These are phyloP conservation scores for Fusarium austroafricanum DNA, from an alignment of 2,329 filamentous ascomycete species.

Conservation along the genomic window DNA sequence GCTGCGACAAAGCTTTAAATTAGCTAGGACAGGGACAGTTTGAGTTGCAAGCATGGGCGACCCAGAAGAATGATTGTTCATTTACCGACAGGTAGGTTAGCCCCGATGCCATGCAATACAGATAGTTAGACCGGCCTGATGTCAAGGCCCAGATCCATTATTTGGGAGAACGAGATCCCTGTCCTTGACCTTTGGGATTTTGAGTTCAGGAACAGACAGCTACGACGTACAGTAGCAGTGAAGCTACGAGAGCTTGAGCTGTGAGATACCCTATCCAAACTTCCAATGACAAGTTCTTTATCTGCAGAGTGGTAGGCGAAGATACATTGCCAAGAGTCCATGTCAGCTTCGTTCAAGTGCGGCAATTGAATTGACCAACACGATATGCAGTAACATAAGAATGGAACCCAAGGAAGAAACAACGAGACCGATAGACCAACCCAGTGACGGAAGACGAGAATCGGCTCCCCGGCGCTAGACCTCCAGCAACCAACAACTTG, in stretches of 20 bases:
- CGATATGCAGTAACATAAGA: neutral
- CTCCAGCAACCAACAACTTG: constrained; percentile 21
- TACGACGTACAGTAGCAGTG: neutral
- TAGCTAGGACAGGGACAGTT: neutral
- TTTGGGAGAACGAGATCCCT: constrained; percentile 12
- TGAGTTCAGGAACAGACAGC: constrained; percentile 21
- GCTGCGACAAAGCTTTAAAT: constrained; percentile 1
- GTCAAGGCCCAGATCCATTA: constrained; percentile 25
- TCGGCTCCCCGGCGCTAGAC: constrained; percentile 38
- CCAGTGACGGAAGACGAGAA: constrained; percentile 25
- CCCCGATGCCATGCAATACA: constrained; percentile 35
- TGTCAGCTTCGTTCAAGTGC: constrained; percentile 3
- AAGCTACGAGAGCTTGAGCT: neutral
- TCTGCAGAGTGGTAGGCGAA: constrained; percentile 12
- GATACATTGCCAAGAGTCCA: constrained; percentile 5
- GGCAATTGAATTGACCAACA: constrained; percentile 14
- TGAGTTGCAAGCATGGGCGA: constrained; percentile 1
- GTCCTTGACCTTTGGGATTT: constrained; percentile 16
- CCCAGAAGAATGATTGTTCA: constrained; percentile 27
- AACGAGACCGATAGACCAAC: constrained; percentile 18
- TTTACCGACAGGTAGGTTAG: constrained; percentile 40
- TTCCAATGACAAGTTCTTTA: constrained; percentile 11
- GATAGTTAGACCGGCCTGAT: constrained; percentile 18
- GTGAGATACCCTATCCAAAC: neutral
- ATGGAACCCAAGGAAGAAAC: neutral